Conservation (phyloP, 441 rosid genomes). For the Cnidoscolus chayamansa region DNA sequence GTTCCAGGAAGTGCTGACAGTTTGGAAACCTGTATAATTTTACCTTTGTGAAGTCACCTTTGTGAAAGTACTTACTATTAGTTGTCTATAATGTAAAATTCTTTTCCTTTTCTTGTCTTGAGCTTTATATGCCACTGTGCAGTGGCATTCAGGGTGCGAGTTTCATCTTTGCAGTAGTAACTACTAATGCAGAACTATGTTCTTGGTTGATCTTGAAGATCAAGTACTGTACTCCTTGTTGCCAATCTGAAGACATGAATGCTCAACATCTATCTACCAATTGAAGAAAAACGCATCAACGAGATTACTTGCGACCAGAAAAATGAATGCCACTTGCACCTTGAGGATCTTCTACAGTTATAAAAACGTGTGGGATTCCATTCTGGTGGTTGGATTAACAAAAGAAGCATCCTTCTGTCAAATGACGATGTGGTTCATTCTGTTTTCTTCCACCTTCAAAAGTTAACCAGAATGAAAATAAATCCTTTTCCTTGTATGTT, state of each 20-base stretch:
- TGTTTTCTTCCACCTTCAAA: too few species aligned
- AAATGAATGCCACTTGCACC: neutral
- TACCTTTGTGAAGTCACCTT: neutral
- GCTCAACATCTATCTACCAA: neutral
- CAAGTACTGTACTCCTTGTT: neutral
- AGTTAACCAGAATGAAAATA: too few species aligned
- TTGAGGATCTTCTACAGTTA: neutral
- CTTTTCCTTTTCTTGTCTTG: neutral
- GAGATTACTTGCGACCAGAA: neutral
- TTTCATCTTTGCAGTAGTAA: neutral
- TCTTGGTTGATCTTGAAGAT: neutral
- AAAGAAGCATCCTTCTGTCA: neutral
- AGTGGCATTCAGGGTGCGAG: neutral
- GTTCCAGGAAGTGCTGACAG: conserved; percentile 81
- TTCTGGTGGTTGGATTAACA: neutral
- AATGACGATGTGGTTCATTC: neutral
- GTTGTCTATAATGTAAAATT: conserved; percentile 3
- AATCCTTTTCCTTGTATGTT: too few species aligned
- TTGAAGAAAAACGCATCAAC: neutral
- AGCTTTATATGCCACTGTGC: neutral
- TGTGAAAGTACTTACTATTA: neutral
- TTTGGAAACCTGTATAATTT: conserved; percentile 62
- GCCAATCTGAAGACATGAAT: neutral
- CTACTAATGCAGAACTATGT: neutral
- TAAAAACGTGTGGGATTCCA: neutral